Evolutionary conservation across 2,329 filamentous ascomycete genomes (phyloP).

Genomic region (Aspergillus phoenicis): DNA sequence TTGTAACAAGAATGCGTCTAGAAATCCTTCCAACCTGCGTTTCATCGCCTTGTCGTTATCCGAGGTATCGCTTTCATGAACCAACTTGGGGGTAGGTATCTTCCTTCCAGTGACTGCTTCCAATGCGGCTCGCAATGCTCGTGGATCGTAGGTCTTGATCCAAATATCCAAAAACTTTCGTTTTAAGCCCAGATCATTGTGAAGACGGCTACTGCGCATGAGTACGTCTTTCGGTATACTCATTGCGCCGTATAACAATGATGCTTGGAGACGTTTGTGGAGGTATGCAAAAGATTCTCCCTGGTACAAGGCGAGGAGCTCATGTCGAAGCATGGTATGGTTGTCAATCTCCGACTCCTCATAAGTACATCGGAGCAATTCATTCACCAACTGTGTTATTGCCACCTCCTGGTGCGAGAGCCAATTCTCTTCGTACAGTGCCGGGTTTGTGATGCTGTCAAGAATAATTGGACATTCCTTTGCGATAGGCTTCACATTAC

Average conservation of each 20-base stretch:
- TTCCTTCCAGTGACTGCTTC: constrained; percentile 63
- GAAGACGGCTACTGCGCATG: constrained; percentile 49
- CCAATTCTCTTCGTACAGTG: constrained; percentile 66
- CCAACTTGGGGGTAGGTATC: constrained; percentile 33
- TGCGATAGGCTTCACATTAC: constrained; percentile 27
- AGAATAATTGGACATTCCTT: constrained; percentile 55
- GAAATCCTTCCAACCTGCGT: constrained; percentile 54
- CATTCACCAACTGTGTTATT: constrained; percentile 63
- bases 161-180: constrained; percentile 61
- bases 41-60: constrained; percentile 34
- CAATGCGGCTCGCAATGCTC: constrained; percentile 53
- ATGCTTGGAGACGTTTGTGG: constrained; percentile 61
- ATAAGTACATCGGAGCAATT: constrained; percentile 50
- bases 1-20: constrained; percentile 60
- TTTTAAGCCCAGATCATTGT: constrained; percentile 60
- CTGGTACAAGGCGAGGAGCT: constrained; percentile 58
- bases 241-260: constrained; percentile 60
- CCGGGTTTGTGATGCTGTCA: constrained; percentile 58
- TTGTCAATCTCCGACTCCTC: constrained; percentile 24
- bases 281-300: constrained; percentile 53
- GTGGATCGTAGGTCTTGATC: constrained; percentile 59
- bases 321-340: constrained; percentile 45
- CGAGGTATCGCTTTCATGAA: constrained; percentile 1
- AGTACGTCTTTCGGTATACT: constrained; percentile 58
- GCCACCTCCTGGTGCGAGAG: constrained; percentile 63